Conservation (phyloP, 805 yeast genomes). For the Yamadazyma tumulicola region DNA sequence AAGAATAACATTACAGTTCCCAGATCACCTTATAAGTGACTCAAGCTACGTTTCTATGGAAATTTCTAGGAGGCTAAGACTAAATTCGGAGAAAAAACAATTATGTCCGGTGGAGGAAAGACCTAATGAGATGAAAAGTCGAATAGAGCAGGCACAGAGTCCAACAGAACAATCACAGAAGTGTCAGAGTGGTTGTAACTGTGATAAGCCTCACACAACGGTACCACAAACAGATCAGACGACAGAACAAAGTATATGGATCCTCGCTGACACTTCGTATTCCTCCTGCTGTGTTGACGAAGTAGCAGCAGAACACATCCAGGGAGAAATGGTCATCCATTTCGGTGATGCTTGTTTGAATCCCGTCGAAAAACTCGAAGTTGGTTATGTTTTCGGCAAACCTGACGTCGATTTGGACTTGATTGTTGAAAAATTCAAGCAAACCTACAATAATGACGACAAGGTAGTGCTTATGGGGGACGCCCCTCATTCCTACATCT, state of each 20-base stretch:
- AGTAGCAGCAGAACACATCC: conserved; percentile 92
- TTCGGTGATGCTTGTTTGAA: conserved; percentile 94
- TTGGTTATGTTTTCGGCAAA: conserved; percentile 75
- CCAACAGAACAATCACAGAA: conserved; percentile 1
- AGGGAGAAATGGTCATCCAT: conserved; percentile 81
- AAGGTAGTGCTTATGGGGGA: conserved; percentile 70
- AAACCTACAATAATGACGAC: conserved; percentile 20
- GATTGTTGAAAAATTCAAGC: conserved; percentile 37
- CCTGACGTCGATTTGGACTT: conserved; percentile 48
- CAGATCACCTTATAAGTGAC: conserved; percentile 76
- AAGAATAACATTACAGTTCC: conserved; percentile 82
- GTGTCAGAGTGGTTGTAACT: conserved; percentile 6
- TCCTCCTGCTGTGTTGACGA: conserved; percentile 96
- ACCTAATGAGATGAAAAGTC: conserved; percentile 5
- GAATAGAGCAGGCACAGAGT: conserved; percentile 6
- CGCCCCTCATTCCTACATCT: conserved; percentile 55
- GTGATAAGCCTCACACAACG: background rate
- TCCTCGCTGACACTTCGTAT: conserved; percentile 93
- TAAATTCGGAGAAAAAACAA: background rate
- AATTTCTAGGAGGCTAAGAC: conserved; percentile 39
- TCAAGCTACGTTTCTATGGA: conserved; percentile 65
- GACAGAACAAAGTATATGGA: conserved; percentile 41
- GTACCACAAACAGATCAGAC: conserved; percentile 1
- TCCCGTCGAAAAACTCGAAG: conserved; percentile 68
- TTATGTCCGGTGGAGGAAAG: conserved; percentile 7